phyloP scores from a whole-genome alignment of 805 yeast genomes.

The Zygoascus tannicola region DNA sequence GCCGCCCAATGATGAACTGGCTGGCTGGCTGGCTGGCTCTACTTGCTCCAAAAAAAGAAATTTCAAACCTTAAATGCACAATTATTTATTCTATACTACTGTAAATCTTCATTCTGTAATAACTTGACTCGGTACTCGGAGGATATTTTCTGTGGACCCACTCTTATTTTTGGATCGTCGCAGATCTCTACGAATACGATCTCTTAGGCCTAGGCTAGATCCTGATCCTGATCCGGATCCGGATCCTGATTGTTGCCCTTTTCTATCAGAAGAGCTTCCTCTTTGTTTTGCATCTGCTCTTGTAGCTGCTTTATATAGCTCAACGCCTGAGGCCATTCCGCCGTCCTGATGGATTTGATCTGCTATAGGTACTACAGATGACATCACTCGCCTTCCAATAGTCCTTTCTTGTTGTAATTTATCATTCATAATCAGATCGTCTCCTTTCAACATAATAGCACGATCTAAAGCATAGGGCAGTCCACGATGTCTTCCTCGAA shows the following conservation, averaged over 20 bases:
- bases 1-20: too few species aligned
- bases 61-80: too few species aligned
- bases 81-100: too few species aligned
- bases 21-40: too few species aligned
- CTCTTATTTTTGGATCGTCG: neutral
- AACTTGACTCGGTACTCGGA: neutral
- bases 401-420: conserved; percentile 13
- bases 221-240: neutral
- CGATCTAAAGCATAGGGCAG: conserved; percentile 88
- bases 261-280: neutral
- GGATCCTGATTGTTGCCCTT: too few species aligned
- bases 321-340: neutral
- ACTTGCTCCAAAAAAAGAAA: too few species aligned
- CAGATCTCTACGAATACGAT: neutral
- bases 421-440: conserved; percentile 29
- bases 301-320: neutral
- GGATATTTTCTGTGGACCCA: neutral
- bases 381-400: conserved; percentile 10
- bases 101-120: neutral
- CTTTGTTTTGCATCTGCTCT: neutral
- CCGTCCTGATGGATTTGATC: conserved; percentile 1
- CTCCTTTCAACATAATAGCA: conserved; percentile 80
- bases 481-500: conserved; percentile 95
- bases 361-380: conserved; percentile 11
- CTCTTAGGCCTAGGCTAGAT: neutral